These are phyloP conservation scores for Ambrosiella xylebori DNA, from an alignment of 2,329 filamentous ascomycete species.

Conservation along the genomic window DNA sequence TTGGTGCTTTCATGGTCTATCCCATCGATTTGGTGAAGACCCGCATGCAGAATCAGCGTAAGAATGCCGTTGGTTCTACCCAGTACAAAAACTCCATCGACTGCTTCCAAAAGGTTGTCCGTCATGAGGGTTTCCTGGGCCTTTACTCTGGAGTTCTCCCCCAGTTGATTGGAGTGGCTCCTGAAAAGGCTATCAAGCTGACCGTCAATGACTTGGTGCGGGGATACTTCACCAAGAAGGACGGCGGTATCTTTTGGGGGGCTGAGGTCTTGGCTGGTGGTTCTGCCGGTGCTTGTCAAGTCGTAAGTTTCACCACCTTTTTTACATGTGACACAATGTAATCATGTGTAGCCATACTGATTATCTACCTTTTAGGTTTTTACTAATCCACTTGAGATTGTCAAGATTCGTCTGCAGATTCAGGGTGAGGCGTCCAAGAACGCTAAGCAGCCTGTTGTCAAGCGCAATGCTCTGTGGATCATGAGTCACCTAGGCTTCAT, in stretches of 20 bases:
- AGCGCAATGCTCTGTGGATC: conserved; percentile 94
- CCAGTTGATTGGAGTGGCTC: conserved; percentile 93
- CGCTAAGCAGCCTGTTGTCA: conserved; percentile 49
- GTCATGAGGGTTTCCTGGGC: conserved; percentile 77
- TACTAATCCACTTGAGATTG: conserved; percentile 94
- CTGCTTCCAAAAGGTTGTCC: conserved; percentile 81
- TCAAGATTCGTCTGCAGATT: conserved; percentile 96
- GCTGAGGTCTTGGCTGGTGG: conserved; percentile 78
- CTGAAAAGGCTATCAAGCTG: conserved; percentile 97
- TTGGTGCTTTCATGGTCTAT: conserved; percentile 98
- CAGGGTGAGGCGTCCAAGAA: conserved; percentile 90
- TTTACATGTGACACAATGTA: not conserved
- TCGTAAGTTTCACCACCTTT: conserved; percentile 42
- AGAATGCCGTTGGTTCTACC: conserved; percentile 54
- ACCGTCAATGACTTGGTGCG: conserved; percentile 93
- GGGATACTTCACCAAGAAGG: conserved; percentile 54
- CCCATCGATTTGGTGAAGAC: conserved; percentile 98
- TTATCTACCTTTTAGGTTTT: conserved; percentile 30
- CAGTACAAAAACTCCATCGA: conserved; percentile 96
- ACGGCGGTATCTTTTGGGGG: conserved; percentile 50
- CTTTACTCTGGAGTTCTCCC: conserved; percentile 90
- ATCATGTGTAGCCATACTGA: not conserved
- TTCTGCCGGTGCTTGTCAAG: conserved; percentile 82
- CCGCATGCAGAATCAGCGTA: conserved; percentile 91
- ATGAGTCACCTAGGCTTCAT: conserved; percentile 85